A percentile compares a stretch with the other conserved stretches of the same genome.
Conservation (phyloP, 768 basidiomycete genomes). For the Leccinum arenicola region DNA sequence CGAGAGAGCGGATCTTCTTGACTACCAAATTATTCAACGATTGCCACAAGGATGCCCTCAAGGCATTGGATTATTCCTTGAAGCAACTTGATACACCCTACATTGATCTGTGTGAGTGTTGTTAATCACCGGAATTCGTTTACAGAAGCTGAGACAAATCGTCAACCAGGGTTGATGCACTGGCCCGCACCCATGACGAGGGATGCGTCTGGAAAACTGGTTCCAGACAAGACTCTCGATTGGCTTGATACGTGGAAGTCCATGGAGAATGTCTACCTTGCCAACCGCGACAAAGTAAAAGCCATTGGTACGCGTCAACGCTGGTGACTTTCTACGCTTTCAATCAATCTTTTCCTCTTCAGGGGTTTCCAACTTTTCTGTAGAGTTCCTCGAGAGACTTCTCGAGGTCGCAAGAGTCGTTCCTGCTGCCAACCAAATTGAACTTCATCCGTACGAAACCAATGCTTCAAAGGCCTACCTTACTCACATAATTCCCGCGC, state of each 20-base stretch:
- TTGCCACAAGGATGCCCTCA: constrained; percentile 55
- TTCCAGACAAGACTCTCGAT: constrained; percentile 50
- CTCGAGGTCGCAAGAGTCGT: constrained; percentile 51
- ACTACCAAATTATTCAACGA: constrained; percentile 70
- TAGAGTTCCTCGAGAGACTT: constrained; percentile 59
- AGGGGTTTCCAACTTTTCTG: constrained; percentile 72
- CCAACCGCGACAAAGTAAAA: constrained; percentile 65
- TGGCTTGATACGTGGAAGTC: constrained; percentile 79
- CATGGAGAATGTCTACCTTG: constrained; percentile 69
- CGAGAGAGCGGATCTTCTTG: constrained; percentile 73
- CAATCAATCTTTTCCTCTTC: constrained; percentile 1
- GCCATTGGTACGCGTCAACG: constrained; percentile 54
- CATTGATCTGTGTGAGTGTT: constrained; percentile 67
- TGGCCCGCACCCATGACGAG: constrained; percentile 76
- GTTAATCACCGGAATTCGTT: neutral
- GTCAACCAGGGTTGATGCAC: constrained; percentile 63
- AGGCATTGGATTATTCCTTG: constrained; percentile 65
- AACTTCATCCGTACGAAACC: constrained; percentile 56
- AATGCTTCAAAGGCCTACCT: constrained; percentile 19
- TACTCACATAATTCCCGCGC: neutral
- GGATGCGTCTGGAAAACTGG: constrained; percentile 34
- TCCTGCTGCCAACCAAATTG: constrained; percentile 80
- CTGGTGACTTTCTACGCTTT: neutral
- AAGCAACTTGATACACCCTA: constrained; percentile 68
- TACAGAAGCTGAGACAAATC: neutral